Evolutionary conservation across 2,329 filamentous ascomycete species (phyloP).

Genomic region (Pestalotiopsis sp.): DNA sequence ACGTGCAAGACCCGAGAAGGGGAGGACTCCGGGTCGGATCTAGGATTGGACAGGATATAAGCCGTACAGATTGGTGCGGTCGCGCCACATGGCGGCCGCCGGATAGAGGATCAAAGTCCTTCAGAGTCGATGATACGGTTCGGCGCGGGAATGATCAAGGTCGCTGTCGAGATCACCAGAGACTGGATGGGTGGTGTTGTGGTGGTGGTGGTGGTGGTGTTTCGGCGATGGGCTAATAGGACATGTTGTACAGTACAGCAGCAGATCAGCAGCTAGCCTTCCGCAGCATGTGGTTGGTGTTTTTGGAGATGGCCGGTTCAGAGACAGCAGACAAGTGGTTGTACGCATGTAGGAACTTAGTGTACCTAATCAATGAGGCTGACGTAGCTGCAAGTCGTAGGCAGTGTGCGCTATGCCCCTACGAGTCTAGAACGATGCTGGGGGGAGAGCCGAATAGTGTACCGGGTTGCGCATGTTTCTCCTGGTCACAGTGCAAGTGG

Average conservation of each 20-base stretch:
- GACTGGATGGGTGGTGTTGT: neutral
- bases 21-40: neutral
- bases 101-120: conserved; percentile 25
- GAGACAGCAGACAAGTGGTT: neutral
- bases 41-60: neutral
- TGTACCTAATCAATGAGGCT: conserved; percentile 12
- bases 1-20: neutral
- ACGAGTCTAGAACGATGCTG: neutral
- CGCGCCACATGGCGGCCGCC: conserved; percentile 90
- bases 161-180: neutral
- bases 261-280: conserved; percentile 7
- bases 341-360: neutral
- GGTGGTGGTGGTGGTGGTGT: neutral
- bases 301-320: neutral
- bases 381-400: conserved; percentile 10
- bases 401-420: neutral
- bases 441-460: neutral
- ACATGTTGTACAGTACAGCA: conserved; percentile 15
- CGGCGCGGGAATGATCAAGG: neutral
- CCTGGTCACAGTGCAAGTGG: neutral
- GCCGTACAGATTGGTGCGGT: conserved; percentile 94
- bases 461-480: neutral
- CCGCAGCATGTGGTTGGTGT: neutral
- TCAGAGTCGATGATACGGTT: conserved; percentile 23
- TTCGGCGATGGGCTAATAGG: conserved; percentile 15